phyloP scores from a whole-genome alignment of 768 basidiomycete genomes.

The Panellus pusillus region DNA sequence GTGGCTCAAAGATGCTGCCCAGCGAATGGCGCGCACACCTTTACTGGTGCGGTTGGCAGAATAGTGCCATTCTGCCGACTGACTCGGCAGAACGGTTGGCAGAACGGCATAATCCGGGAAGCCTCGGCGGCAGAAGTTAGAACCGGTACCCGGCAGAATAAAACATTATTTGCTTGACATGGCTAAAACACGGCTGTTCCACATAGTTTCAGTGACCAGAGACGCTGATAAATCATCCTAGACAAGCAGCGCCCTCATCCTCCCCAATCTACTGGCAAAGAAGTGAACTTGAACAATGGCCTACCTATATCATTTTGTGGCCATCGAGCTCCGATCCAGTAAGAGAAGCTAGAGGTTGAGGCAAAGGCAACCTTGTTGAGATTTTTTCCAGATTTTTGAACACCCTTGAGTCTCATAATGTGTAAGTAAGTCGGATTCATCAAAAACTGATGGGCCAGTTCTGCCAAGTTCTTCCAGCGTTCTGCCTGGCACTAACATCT shows the following conservation, averaged over 20 bases:
- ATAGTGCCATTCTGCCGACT: background rate
- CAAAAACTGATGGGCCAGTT: background rate
- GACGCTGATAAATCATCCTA: no score
- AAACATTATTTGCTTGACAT: background rate
- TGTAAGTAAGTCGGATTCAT: no score
- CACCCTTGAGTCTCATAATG: background rate
- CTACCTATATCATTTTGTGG: background rate
- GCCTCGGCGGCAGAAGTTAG: no score
- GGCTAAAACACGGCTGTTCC: no score
- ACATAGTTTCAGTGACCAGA: no score
- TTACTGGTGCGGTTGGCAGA: background rate
- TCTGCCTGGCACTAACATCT: slow-evolving; percentile 3
- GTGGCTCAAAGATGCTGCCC: no score
- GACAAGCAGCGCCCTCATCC: no score
- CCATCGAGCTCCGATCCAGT: background rate
- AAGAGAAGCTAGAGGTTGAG: no score
- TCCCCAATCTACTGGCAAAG: background rate
- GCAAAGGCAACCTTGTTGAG: background rate
- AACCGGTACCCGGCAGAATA: background rate
- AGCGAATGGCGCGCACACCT: no score
- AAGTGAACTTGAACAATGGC: background rate
- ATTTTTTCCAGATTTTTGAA: background rate
- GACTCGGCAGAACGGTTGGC: background rate
- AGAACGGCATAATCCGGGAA: background rate
- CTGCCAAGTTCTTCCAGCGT: slow-evolving; percentile 4